phyloP scores from a whole-genome alignment of 352 stramenopile species.

The Phytophthora citrophthora region DNA sequence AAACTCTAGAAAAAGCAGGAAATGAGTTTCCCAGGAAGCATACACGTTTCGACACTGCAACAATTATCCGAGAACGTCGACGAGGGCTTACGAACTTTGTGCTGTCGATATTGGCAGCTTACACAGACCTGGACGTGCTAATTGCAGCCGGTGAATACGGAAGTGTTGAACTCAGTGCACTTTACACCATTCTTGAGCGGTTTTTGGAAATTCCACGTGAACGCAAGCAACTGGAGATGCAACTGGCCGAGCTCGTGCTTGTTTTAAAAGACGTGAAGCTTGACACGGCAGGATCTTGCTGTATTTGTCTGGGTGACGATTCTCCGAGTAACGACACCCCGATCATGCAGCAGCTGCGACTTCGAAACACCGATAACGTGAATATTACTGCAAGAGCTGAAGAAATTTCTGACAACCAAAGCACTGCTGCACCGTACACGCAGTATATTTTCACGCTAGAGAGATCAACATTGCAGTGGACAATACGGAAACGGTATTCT shows the following conservation, averaged over 20 bases:
- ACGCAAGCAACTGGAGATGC: conserved; percentile 1
- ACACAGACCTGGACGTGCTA: conserved; percentile 4
- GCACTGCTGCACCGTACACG: not conserved
- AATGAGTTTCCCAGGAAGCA: not conserved
- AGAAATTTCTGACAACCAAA: not conserved
- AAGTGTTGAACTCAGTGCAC: not conserved
- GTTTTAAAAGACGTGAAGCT: conserved; percentile 1
- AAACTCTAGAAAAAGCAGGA: not conserved
- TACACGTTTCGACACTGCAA: not conserved
- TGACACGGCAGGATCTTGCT: not conserved
- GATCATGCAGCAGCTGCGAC: not conserved
- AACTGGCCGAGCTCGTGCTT: not conserved
- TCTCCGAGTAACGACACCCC: not conserved
- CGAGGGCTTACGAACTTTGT: not conserved
- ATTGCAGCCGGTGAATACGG: not conserved
- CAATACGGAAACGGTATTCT: not conserved
- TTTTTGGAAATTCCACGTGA: not conserved
- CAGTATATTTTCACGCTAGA: not conserved
- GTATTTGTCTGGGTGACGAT: not conserved
- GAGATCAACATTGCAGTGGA: not conserved
- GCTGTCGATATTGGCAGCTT: not conserved
- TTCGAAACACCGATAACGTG: not conserved
- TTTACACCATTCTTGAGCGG: not conserved
- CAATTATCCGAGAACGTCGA: not conserved
- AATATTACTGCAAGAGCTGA: not conserved